phyloP scores from a whole-genome alignment of 768 basidiomycete species.

The Candolleomyces efflorescens region DNA sequence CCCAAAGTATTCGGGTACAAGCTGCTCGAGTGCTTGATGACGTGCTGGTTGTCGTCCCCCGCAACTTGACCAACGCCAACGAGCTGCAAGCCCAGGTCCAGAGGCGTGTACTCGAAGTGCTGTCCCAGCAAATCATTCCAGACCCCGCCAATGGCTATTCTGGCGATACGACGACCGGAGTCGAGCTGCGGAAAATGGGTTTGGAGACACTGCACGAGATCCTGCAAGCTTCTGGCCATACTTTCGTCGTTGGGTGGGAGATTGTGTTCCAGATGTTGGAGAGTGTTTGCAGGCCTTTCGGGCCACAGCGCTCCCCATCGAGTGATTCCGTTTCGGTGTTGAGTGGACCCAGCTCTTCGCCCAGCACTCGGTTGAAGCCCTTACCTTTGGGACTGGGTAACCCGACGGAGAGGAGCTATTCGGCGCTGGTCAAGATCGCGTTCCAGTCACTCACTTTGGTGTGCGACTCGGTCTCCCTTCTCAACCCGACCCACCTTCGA shows the following conservation, averaged over 20 bases:
- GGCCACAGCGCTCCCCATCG: slow-evolving; percentile 27
- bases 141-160: slow-evolving; percentile 29
- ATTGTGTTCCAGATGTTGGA: slow-evolving; percentile 89
- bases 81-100: slow-evolving; percentile 72
- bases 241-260: slow-evolving; percentile 89
- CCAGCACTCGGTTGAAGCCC: slow-evolving; percentile 31
- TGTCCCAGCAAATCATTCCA: slow-evolving; percentile 73
- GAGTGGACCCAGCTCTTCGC: slow-evolving; percentile 34
- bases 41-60: slow-evolving; percentile 72
- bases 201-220: slow-evolving; percentile 88
- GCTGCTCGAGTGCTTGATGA: slow-evolving; percentile 87
- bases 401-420: slow-evolving; percentile 65
- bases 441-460: slow-evolving; percentile 93
- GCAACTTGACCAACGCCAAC: slow-evolving; percentile 55
- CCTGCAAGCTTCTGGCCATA: slow-evolving; percentile 87
- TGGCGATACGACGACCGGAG: slow-evolving; percentile 41
- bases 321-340: slow-evolving; percentile 37
- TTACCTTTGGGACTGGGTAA: slow-evolving; percentile 50
- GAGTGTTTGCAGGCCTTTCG: slow-evolving; percentile 66
- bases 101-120: slow-evolving; percentile 77
- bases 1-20: slow-evolving; percentile 79
- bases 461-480: slow-evolving; percentile 84
- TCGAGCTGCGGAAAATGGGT: slow-evolving; percentile 85
- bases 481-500: slow-evolving; percentile 77
- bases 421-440: slow-evolving; percentile 80